Base-by-base conservation (phyloP, 495 filamentous ascomycete species). In the Aspergillus egyptiacus region DNA sequence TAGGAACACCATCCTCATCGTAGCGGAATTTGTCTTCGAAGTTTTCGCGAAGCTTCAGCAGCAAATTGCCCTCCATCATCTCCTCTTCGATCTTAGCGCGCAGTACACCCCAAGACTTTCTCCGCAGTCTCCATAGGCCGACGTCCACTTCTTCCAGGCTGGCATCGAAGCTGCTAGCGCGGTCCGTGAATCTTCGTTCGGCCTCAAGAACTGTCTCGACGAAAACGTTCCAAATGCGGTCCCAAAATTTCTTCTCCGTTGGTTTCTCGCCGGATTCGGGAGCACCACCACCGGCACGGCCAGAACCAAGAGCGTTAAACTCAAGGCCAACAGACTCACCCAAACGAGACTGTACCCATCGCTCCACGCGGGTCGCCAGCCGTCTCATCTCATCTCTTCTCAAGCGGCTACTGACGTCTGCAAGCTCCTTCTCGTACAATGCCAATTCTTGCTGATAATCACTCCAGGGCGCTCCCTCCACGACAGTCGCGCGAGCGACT, bases 1-100 rank as follows among this genome's bases (percentile, higher is more conserved):
- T 76, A 4, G 93, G 93, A 2, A 98, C 94, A 28, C 94, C 94
- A 11, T 81, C 82, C 38, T 95, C 91, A 54, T 98, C 94, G 58
- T 98, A 98, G 47, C 93, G 86, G 77, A 98, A 98, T 62, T 94
- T 95, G 69, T 98, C 93, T 59, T 98, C 93, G 55, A 98, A 98
- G 67, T 96, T 97, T 69, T 98, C 93, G 6, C 93, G 83, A 23
- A 98, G 78, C 67, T 98, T 98, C 50, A 98, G 77, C 6, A 98
- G 70, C 43, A 98, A 78, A 62, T 97, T 98, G 48, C 91, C 91
- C 67, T 97, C 93, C 78, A 91, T 91, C 65, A 97, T 89, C 65
- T 98, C 93, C 63, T 98, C 93, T 17, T 96, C 94, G 55, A 98
- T 87, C 70, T 87, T 95, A 34, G 86, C 83, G 24, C 85, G 78